Conservation (phyloP, 2,329 filamentous ascomycete genomes). For the Dichotomopilus funicola region DNA sequence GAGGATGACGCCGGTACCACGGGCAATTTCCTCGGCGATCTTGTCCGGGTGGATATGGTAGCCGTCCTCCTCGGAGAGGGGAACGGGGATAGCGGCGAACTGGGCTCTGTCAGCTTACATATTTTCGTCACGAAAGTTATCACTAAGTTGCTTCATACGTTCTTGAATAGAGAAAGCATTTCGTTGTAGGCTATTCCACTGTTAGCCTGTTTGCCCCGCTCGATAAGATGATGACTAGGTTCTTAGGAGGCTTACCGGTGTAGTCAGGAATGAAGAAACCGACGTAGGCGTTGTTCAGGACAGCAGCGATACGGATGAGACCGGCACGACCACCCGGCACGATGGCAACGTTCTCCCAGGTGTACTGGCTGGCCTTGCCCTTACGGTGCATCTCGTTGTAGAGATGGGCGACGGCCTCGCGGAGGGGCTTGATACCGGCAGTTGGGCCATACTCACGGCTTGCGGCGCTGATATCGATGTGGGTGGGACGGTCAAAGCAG, state of each 20-base stretch:
- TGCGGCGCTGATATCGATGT: constrained; percentile 69
- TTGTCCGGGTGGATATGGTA: constrained; percentile 93
- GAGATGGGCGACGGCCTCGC: constrained; percentile 80
- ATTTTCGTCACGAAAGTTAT: background rate
- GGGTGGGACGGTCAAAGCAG: constrained; percentile 74
- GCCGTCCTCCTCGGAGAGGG: constrained; percentile 74
- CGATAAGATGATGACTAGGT: background rate
- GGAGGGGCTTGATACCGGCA: constrained; percentile 83
- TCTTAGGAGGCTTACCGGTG: constrained; percentile 48
- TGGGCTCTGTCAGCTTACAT: constrained; percentile 28
- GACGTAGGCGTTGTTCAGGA: constrained; percentile 85
- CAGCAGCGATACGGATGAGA: constrained; percentile 88
- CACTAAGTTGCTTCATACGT: constrained; percentile 43
- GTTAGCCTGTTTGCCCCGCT: constrained; percentile 1
- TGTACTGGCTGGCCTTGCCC: constrained; percentile 84
- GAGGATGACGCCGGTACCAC: constrained; percentile 80
- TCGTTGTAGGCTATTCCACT: constrained; percentile 72
- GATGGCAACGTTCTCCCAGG: constrained; percentile 96
- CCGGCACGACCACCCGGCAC: constrained; percentile 90
- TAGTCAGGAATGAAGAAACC: constrained; percentile 95
- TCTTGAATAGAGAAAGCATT: constrained; percentile 92
- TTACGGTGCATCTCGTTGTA: constrained; percentile 91
- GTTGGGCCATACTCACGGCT: constrained; percentile 89
- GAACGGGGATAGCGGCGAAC: constrained; percentile 83
- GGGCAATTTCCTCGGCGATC: constrained; percentile 83